Conservation (phyloP, 2,329 filamentous ascomycete genomes). For the Fusarium setosum region DNA sequence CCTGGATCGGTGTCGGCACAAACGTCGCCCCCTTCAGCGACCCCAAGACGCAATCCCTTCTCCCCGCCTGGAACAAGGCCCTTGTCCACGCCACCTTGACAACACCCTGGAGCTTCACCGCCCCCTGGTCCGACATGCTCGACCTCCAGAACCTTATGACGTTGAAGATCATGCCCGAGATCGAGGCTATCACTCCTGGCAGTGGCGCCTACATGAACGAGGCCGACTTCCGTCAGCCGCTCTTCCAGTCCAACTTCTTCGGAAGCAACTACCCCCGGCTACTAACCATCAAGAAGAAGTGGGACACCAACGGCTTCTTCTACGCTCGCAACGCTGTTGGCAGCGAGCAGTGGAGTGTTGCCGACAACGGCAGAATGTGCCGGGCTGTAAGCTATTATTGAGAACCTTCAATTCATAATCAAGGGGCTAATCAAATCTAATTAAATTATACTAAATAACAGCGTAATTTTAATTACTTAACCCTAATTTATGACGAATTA, state of each 20-base stretch:
- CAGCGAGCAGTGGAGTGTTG: slow-evolving; percentile 58
- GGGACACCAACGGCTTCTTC: slow-evolving; percentile 59
- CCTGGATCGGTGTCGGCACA: slow-evolving; percentile 43
- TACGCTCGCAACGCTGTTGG: slow-evolving; percentile 62
- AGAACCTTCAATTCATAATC: no score
- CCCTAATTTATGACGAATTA: no score
- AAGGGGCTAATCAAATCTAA: no score
- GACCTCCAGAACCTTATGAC: slow-evolving; percentile 47
- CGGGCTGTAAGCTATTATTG: no score
- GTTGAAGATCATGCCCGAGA: slow-evolving; percentile 38
- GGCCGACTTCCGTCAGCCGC: slow-evolving; percentile 57
- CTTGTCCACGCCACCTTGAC: slow-evolving; percentile 45
- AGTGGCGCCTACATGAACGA: slow-evolving; percentile 63
- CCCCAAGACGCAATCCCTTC: slow-evolving; percentile 48
- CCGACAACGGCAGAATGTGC: slow-evolving; percentile 28
- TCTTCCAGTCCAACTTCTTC: slow-evolving; percentile 58
- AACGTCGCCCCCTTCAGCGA: slow-evolving; percentile 41
- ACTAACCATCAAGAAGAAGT: slow-evolving; percentile 60
- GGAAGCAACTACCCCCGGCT: slow-evolving; percentile 58
- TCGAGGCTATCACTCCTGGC: slow-evolving; percentile 51
- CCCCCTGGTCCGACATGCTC: slow-evolving; percentile 44
- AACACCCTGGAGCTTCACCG: slow-evolving; percentile 43
- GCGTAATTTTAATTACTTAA: no score
- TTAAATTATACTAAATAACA: no score
- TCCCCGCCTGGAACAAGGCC: slow-evolving; percentile 53